Evolutionary conservation across 768 basidiomycete species (phyloP).

Genomic region (Boletus sp.): DNA sequence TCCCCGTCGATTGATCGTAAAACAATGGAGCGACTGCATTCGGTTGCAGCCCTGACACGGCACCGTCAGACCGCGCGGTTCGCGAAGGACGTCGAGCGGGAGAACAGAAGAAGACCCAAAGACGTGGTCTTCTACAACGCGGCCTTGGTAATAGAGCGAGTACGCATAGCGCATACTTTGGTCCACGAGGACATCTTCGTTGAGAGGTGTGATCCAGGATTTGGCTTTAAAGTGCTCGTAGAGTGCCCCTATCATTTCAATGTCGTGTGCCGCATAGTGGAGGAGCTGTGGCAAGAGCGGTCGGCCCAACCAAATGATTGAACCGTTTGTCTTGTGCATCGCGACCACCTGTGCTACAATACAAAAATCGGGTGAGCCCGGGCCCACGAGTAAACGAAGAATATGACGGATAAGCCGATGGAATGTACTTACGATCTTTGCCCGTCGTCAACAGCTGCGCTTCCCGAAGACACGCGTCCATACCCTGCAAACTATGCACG

Average conservation of each 20-base stretch:
- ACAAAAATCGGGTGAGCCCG: neutral
- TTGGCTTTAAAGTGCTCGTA: conserved; percentile 33
- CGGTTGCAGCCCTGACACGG: conserved; percentile 26
- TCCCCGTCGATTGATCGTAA: conserved; percentile 13
- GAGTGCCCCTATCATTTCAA: conserved; percentile 36
- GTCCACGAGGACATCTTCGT: conserved; percentile 13
- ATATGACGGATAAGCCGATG: neutral
- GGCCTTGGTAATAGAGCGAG: conserved; percentile 28
- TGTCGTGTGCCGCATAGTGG: conserved; percentile 42
- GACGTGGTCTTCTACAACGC: conserved; percentile 21
- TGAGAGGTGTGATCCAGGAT: conserved; percentile 21
- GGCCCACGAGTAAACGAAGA: neutral
- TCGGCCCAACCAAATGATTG: conserved; percentile 33
- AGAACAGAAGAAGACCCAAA: conserved; percentile 23
- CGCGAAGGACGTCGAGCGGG: conserved; percentile 26
- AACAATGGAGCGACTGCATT: conserved; percentile 29
- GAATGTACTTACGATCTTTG: conserved; percentile 32
- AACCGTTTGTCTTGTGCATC: conserved; percentile 34
- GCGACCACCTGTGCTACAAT: conserved; percentile 33
- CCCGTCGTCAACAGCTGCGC: conserved; percentile 22
- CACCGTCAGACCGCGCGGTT: conserved; percentile 23
- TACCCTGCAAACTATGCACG: conserved; percentile 35
- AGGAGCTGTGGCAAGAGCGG: conserved; percentile 37
- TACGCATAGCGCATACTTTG: conserved; percentile 31
- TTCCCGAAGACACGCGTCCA: conserved; percentile 33